These are phyloP conservation scores for Arabis alpina DNA, from an alignment of 345 rosid species.

Conservation along the genomic window DNA sequence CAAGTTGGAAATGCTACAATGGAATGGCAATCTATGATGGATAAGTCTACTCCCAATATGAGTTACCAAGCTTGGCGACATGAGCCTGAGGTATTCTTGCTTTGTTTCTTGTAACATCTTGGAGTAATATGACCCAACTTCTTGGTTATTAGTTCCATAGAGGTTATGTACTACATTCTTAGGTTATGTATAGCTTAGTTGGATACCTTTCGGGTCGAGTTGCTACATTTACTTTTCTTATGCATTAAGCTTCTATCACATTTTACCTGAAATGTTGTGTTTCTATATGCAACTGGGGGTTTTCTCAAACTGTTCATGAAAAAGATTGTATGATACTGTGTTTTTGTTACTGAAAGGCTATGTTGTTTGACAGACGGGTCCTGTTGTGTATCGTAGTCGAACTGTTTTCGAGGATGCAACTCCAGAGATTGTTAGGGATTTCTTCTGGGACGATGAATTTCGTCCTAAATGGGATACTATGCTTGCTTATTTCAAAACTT, in stretches of 20 bases:
- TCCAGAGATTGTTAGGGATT: slow-evolving; percentile 91
- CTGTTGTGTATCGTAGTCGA: slow-evolving; percentile 69
- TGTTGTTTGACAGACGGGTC: slow-evolving; percentile 66
- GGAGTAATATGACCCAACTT: background rate
- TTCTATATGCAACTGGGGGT: too few species aligned
- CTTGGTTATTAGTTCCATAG: background rate
- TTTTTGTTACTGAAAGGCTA: slow-evolving; percentile 30
- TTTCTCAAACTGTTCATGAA: background rate
- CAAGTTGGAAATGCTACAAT: slow-evolving; percentile 64
- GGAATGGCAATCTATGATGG: slow-evolving; percentile 95
- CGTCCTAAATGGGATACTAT: slow-evolving; percentile 95
- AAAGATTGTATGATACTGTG: background rate
- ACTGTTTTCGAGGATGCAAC: slow-evolving; percentile 93
- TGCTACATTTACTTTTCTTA: slow-evolving; percentile 6
- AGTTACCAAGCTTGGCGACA: slow-evolving; percentile 88
- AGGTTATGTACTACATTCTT: background rate
- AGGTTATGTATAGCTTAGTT: background rate
- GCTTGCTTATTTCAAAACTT: slow-evolving; percentile 73
- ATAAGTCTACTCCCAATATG: slow-evolving; percentile 75
- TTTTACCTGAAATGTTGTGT: background rate
- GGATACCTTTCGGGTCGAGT: background rate
- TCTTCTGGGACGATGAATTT: slow-evolving; percentile 99
- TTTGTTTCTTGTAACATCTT: background rate
- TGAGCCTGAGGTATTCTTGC: slow-evolving; percentile 71
- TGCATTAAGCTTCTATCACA: background rate